Percentiles rank a stretch among this genome's conserved stretches.
Conservation (phyloP, 31 red algal species). For the Odonthalia washingtoniensis region DNA sequence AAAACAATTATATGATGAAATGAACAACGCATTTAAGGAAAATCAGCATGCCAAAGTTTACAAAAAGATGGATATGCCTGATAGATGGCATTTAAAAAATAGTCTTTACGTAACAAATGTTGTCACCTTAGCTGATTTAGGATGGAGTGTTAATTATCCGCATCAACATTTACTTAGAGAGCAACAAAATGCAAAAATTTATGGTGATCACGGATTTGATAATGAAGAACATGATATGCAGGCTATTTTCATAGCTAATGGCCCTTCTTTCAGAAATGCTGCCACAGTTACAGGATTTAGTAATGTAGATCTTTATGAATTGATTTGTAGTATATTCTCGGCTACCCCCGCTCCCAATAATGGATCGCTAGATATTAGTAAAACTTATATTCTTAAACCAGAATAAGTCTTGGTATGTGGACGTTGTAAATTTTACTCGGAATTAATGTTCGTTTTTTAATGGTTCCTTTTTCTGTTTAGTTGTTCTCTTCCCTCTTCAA, state of each 20-base stretch:
- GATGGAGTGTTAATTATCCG: constrained; percentile 62
- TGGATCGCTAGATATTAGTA: constrained; percentile 47
- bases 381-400: constrained; percentile 37
- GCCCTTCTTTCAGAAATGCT: constrained; percentile 64
- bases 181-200: background rate
- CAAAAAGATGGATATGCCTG: constrained; percentile 56
- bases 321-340: constrained; percentile 54
- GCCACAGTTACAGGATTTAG: constrained; percentile 45
- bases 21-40: constrained; percentile 21
- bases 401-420: too few species aligned
- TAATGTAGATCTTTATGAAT: constrained; percentile 69
- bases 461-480: too few species aligned
- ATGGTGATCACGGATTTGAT: constrained; percentile 81
- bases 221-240: constrained; percentile 77
- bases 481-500: too few species aligned
- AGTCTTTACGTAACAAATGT: constrained; percentile 50
- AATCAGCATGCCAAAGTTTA: constrained; percentile 49
- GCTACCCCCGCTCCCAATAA: constrained; percentile 67
- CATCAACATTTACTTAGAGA: constrained; percentile 65
- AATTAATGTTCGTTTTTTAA: too few species aligned
- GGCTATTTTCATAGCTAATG: constrained; percentile 75
- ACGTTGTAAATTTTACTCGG: too few species aligned
- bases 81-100: constrained; percentile 59
- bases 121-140: constrained; percentile 57
- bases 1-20: constrained; percentile 34